Evolutionary conservation across 2,329 filamentous ascomycete genomes (phyloP), one percentile per base, ranked within the genome.

Genomic region (Bipolaris gigantea): DNA sequence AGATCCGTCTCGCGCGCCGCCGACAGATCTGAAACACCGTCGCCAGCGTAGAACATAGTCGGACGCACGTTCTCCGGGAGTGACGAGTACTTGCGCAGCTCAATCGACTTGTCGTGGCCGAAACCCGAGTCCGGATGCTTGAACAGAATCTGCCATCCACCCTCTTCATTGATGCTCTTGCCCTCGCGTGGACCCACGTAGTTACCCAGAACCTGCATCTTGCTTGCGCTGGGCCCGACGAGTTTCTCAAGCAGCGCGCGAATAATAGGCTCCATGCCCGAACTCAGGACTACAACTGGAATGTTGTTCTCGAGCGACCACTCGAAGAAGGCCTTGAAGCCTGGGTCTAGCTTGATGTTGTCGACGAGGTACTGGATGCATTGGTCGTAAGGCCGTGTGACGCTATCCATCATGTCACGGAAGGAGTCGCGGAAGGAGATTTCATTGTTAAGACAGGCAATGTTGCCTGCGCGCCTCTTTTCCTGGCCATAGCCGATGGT

Each of bases 41-140:
- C 61, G 5, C 94, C 94, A 30, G 94, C 93, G 69, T 99, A 99
- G 74, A 97, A 91, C 77, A 97, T 85, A 35, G 85, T 87, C 2
- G 94, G 94, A 38, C 92, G 83, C 67, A 89, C 76, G 30, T 80
- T 74, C 13, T 80, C 80, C 0, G 90, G 86, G 39, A 96, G 80
- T 23, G 85, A 81, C 2, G 88, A 87, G 76, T 97, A 97, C 47
- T 91, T 91, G 61, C 90, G 86, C 67, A 99, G 91, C 72, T 94
- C 90, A 49, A 93, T 80, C 23, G 88, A 92, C 84, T 99, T 99
- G 81, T 99, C 93, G 73, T 99, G 94, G n/a, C 94, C 94, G 67
- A 95, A 95, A 54, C 87, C 83, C 70, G 89, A 91, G 57, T 93
- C 90, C 0, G 69, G 69, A 72, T 99, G 92, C 69, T 91, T 92